Evolutionary conservation across 2,329 filamentous ascomycete species (phyloP), one percentile per base, ranked within the genome.

Genomic region (Amauroascus niger): DNA sequence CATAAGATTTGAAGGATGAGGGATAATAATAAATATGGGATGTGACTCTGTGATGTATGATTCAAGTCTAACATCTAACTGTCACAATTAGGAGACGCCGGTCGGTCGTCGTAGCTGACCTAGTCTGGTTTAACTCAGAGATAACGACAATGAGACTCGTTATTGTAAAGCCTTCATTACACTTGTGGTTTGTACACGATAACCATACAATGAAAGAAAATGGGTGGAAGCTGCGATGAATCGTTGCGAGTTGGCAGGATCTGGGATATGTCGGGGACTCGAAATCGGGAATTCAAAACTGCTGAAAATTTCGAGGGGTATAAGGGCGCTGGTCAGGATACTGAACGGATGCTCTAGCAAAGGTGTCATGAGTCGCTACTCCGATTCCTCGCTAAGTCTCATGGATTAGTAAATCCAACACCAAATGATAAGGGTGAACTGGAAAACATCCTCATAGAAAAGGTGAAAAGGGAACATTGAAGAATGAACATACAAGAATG

Each of bases 401-500:
- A 45, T 45, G 8, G 43, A 30, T 46, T 46, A 46, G 43, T 35
- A 35, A 35, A 35, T 35, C 13, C 13, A 14, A 35, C 33, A 35
- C 16, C 28, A 46, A 32, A 8, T 28, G 28, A 6, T 6, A 32
- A 28, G 24, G n/a, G 43, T 46, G 22, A 46, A 46, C 20, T 28
- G 9, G 43, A 46, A 28, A 46, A 24, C 20, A 26, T 6, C 43
- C 43, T 45, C 41, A 46, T 46, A 32, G 33, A 28, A 46, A 40
- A 11, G 37, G 37, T n/a, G n/a, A n/a, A n/a, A n/a, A n/a, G n/a
- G n/a, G 37, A 40, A 37, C 16, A 20, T 40, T 40, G 46, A 18
- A 40, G 18, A n/a, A 47, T 50, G 22, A 50, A 50, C 48, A 30
- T 50, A 50, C 48, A 50, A 50, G 35, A 50, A 50, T 41, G 32